These are phyloP conservation scores for Fusarium equiseti DNA, from an alignment of 2,329 filamentous ascomycete genomes.

Conservation along the genomic window DNA sequence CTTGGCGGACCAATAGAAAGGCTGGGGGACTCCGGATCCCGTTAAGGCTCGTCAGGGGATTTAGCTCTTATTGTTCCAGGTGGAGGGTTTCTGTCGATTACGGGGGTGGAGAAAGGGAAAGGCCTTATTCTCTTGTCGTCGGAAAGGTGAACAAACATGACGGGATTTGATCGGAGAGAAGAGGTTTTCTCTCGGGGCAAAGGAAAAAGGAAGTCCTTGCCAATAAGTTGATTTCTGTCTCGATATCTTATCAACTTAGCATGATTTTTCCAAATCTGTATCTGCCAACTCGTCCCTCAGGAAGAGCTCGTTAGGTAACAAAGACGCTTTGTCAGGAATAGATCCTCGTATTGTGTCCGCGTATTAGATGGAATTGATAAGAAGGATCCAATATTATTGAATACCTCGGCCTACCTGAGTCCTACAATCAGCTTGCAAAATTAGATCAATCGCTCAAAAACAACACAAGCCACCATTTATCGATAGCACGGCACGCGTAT, in stretches of 20 bases:
- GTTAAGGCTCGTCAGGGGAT: neutral
- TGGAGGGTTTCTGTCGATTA: conserved; percentile 13
- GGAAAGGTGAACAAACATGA: neutral
- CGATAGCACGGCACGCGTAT: neutral
- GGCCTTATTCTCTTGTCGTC: neutral
- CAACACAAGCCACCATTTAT: conserved; percentile 5
- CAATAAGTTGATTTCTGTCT: neutral
- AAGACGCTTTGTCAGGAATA: neutral
- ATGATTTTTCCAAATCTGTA: neutral
- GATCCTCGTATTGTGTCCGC: neutral
- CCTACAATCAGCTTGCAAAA: neutral
- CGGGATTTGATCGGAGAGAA: neutral
- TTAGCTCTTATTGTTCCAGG: neutral
- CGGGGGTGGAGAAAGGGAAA: conserved; percentile 4
- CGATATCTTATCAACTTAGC: neutral
- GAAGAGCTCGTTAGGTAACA: neutral
- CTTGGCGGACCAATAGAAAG: neutral
- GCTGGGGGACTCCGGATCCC: neutral
- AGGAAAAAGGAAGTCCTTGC: neutral
- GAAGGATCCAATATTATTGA: neutral
- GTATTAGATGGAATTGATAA: neutral
- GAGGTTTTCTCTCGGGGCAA: neutral
- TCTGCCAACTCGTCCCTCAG: neutral
- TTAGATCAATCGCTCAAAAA: neutral
- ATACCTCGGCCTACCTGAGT: neutral